Evolutionary conservation across 2,329 filamentous ascomycete species (phyloP).

Genomic region (Chaetomiaceae sp.): DNA sequence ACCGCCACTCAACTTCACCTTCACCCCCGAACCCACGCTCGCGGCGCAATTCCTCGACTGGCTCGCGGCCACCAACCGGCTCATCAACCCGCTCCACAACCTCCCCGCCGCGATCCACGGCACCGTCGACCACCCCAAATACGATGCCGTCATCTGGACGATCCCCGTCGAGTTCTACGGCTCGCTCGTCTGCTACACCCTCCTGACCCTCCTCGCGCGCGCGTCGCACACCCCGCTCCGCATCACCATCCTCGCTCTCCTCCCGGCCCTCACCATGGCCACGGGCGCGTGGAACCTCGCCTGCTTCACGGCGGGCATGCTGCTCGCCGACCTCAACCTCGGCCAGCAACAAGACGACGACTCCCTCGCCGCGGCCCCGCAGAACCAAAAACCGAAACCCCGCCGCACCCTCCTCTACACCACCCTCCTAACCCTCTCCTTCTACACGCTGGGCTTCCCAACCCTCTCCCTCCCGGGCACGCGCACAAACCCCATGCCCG

Average conservation of each 20-base stretch:
- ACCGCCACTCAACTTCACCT: conserved; percentile 3
- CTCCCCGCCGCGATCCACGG: not conserved
- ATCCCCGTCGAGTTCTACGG: conserved; percentile 8
- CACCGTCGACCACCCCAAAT: conserved; percentile 2
- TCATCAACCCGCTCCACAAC: conserved; percentile 6
- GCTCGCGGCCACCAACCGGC: conserved; percentile 1
- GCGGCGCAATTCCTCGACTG: not conserved
- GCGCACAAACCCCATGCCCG: not conserved
- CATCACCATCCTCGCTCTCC: not conserved
- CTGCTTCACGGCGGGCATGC: conserved; percentile 6
- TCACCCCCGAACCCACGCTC: not conserved
- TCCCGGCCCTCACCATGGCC: not conserved
- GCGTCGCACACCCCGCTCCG: not conserved
- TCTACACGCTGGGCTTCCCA: conserved; percentile 3
- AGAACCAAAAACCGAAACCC: not conserved
- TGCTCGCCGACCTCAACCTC: conserved; percentile 5
- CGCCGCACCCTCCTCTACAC: not conserved
- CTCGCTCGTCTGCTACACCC: not conserved
- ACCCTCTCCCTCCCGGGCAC: not conserved
- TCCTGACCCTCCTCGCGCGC: not conserved
- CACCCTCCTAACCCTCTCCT: not conserved
- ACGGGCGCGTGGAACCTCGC: conserved; percentile 3
- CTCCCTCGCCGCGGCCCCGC: not conserved
- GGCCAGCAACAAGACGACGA: conserved; percentile 9
- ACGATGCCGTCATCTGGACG: conserved; percentile 9